Base-by-base conservation (phyloP, 163 green algal genomes). In the Chlorella variabilis region DNA sequence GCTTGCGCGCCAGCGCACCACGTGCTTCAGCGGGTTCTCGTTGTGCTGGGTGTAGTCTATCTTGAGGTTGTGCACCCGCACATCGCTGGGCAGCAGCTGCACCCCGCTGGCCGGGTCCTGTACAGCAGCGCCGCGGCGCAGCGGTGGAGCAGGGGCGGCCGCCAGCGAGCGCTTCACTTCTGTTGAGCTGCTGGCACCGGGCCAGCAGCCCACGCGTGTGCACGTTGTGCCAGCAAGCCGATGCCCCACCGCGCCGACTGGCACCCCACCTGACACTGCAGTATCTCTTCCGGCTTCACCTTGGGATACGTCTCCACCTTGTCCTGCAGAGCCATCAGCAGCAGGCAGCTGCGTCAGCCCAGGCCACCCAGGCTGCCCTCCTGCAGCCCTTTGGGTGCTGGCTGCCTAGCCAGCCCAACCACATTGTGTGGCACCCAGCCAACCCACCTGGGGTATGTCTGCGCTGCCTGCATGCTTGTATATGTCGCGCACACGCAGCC, bases 221-320 rank as follows among this genome's bases (percentile, higher is more conserved):
- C n/a, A n/a, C n/a, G n/a, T n/a, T n/a, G n/a, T 54, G 56, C 45
- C 45, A 54, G 45, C 11, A n/a, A n/a, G n/a, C 11, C 45, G 15
- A 15, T 54, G 5, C 59, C 13, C 59, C 59, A 25, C 59, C n/a
- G 66, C 27, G 23, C 25, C 38, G 7, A 29, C 42, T 29, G 0
- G 45, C 11, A 42, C 29, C n/a, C 69, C 51, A 77, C 77, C 77
- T 83, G 77, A 54, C 77, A 49, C 77, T 33, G 8, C 29, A 83
- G 38, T 5, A 83, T 29, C 7, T 83, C 36, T 23, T 45, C 59
- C 1, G 38, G 58, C 1, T 27, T 34, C 41, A 61, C 59, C 3
- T 71, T 45, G 3, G 20, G 39, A 34, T 73, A 73, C 20, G 23
- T 31, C 0, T 34, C 23, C 41, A 81, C 75, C 9, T 33, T 27